Evolutionary conservation across 1,139 yeast genomes (phyloP).

Genomic region (Candida pseudoviswanathii): DNA sequence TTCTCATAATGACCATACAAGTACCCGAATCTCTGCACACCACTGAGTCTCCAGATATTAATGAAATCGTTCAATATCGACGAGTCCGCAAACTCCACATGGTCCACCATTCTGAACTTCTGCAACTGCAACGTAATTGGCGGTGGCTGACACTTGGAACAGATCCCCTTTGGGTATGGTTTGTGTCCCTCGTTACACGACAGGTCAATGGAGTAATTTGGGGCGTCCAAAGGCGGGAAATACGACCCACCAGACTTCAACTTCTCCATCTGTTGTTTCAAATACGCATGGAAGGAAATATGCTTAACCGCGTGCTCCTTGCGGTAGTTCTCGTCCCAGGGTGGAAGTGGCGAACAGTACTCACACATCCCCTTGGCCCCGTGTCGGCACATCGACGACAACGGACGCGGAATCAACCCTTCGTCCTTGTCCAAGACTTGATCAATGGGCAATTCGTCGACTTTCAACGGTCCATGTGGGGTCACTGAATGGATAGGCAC

Average conservation of each 20-base stretch:
- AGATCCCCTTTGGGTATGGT: slow-evolving; percentile 93
- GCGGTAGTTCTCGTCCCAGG: slow-evolving; percentile 84
- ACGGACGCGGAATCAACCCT: slow-evolving; percentile 72
- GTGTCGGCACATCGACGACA: slow-evolving; percentile 75
- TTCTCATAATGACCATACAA: slow-evolving; percentile 79
- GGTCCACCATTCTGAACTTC: slow-evolving; percentile 93
- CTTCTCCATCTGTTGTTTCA: slow-evolving; percentile 70
- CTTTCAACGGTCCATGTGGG: slow-evolving; percentile 20
- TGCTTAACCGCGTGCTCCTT: slow-evolving; percentile 83
- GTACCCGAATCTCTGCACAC: slow-evolving; percentile 83
- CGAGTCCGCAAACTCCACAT: slow-evolving; percentile 84
- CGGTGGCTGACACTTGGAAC: slow-evolving; percentile 97
- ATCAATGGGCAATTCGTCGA: slow-evolving; percentile 62
- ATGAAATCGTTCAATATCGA: slow-evolving; percentile 77
- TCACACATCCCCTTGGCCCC: slow-evolving; percentile 98
- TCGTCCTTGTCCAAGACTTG: slow-evolving; percentile 62
- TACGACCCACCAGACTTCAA: slow-evolving; percentile 69
- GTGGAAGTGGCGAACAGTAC: slow-evolving; percentile 93
- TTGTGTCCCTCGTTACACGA: slow-evolving; percentile 80
- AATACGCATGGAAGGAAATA: slow-evolving; percentile 80
- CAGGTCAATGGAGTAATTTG: slow-evolving; percentile 63
- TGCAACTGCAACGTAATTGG: slow-evolving; percentile 93
- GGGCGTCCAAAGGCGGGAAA: slow-evolving; percentile 78
- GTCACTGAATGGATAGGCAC: slow-evolving; percentile 12
- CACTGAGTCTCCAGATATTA: slow-evolving; percentile 88